phyloP scores from a whole-genome alignment of 495 filamentous ascomycete species.

The Aspergillus panamensis region DNA sequence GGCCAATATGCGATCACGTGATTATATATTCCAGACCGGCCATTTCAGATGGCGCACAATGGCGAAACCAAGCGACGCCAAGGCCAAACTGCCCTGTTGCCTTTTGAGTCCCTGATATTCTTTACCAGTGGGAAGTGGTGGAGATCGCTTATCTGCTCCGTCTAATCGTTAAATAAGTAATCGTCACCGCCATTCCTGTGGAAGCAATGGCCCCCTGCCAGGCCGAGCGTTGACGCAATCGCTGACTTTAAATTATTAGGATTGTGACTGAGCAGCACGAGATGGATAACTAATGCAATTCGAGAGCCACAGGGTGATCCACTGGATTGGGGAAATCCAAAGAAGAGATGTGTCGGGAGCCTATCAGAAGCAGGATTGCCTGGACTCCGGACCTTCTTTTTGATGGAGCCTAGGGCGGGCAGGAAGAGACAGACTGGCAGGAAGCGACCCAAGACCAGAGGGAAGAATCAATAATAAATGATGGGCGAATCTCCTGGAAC shows the following conservation, averaged over 20 bases:
- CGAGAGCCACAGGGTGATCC: constrained; percentile 13
- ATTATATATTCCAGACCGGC: too few relatives aligned
- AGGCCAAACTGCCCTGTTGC: too few relatives aligned
- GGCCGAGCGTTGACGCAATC: neutral
- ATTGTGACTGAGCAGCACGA: constrained; percentile 6
- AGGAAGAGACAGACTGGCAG: constrained; percentile 4
- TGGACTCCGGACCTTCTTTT: constrained; percentile 13
- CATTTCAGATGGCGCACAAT: too few relatives aligned
- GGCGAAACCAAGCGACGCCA: too few relatives aligned
- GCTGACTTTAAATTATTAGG: neutral
- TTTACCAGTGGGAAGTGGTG: neutral
- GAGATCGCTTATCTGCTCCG: neutral
- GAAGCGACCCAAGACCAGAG: constrained; percentile 1
- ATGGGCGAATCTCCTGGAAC: constrained; percentile 10
- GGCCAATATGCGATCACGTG: too few relatives aligned
- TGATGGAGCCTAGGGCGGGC: constrained; percentile 6
- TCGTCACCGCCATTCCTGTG: neutral
- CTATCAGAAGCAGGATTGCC: constrained; percentile 22
- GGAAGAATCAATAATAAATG: constrained; percentile 1
- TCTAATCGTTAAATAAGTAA: neutral
- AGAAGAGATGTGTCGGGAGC: constrained; percentile 11
- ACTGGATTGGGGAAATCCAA: constrained; percentile 19
- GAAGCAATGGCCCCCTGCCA: neutral
- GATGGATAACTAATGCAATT: constrained; percentile 14
- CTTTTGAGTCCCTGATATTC: too few relatives aligned